Evolutionary conservation across 2,329 filamentous ascomycete species (phyloP), one percentile per base, ranked within the genome.

Genomic region (Epichloe scottii): DNA sequence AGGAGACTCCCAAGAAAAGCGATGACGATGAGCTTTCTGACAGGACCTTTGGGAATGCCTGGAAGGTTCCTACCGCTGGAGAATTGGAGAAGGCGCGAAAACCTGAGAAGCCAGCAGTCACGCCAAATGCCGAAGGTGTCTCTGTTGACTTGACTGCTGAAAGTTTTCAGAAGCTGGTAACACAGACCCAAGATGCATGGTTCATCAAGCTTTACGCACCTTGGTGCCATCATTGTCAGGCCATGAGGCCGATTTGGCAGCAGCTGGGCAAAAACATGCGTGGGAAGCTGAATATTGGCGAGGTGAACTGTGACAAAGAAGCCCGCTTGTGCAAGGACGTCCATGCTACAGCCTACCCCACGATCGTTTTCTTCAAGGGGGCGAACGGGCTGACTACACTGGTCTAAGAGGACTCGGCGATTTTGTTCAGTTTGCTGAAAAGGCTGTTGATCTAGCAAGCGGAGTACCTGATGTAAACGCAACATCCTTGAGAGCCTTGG

Each of bases 181-280:
- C 89, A 3, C 86, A 84, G 65, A 89, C 89, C 0, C 81, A 87
- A 56, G 89, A 97, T 56, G 85, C 90, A 5, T 98, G 93, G 93
- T 96, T 98, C 63, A 82, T 98, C 75, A 98, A 98, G 68, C 97
- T 98, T 66, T 97, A 96, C 66, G 90, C 89, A 17, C 94, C 93
- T 5, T 97, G 91, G 93, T 98, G 93, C 67, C 82, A 84, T 59
- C 93, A 98, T 69, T 98, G 94, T 68, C 87, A 95, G 69, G 87
- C 87, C 38, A 82, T 98, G 77, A 88, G 86, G 37, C 87, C 93
- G 3, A 89, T 82, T 56, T 98, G 93, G 93, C 74, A 82, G 55
- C 86, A 91, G 61, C 81, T 98, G 68, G 87, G 87, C 43, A 89
- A 90, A 64, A 88, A 91, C 62, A 93, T 96, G 87, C 81, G 89